A percentile compares a stretch with the other conserved stretches of the same genome.
phyloP scores from a whole-genome alignment of 176 grass and related monocot species.

The Puccinellia tenuiflora region DNA sequence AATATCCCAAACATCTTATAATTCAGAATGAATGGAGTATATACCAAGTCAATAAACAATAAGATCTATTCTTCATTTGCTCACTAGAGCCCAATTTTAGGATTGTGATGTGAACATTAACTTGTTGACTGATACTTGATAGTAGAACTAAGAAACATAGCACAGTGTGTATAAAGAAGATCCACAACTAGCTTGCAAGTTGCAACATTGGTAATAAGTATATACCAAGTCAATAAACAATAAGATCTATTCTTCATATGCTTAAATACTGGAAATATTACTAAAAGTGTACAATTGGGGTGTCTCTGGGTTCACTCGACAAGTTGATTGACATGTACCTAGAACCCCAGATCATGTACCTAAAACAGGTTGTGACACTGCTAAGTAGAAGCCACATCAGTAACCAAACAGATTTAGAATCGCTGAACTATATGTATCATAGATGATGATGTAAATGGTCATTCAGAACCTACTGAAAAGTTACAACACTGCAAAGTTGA shows the following conservation, averaged over 20 bases:
- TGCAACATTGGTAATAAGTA: background rate
- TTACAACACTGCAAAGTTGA: background rate
- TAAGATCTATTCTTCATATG: background rate
- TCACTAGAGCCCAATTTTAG: too few species aligned
- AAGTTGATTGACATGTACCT: background rate
- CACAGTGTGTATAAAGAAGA: background rate
- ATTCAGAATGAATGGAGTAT: too few species aligned
- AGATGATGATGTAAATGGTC: too few species aligned
- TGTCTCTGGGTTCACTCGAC: background rate
- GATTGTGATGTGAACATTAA: background rate
- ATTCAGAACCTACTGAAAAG: too few species aligned
- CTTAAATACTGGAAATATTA: background rate
- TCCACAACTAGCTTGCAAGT: background rate
- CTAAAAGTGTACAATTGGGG: background rate
- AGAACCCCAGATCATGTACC: background rate
- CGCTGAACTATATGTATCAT: too few species aligned
- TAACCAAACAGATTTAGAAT: too few species aligned
- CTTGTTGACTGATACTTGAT: background rate
- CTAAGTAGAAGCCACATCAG: background rate
- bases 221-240: background rate
- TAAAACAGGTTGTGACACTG: background rate
- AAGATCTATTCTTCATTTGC: background rate
- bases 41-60: background rate
- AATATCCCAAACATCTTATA: too few species aligned
- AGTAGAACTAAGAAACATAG: background rate